Percentiles rank a stretch among this genome's conserved stretches.
phyloP scores from a whole-genome alignment of 1,139 yeast genomes.

The Yamadazyma triangularis region DNA sequence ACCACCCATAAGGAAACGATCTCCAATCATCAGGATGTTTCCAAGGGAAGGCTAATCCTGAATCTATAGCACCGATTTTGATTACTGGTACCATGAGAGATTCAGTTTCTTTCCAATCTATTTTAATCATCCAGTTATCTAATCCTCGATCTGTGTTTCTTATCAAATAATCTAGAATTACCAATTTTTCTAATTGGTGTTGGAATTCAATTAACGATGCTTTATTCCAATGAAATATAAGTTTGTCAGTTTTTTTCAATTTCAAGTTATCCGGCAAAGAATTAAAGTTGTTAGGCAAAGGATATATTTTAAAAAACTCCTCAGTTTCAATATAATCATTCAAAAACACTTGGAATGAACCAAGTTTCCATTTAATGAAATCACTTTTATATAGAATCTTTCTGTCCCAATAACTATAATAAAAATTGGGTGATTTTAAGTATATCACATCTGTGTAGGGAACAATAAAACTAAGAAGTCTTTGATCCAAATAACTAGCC shows the following conservation, averaged over 20 bases:
- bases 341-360: constrained; percentile 65
- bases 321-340: constrained; percentile 60
- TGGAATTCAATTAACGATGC: constrained; percentile 48
- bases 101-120: constrained; percentile 40
- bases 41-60: constrained; percentile 78
- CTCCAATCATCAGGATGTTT: constrained; percentile 83
- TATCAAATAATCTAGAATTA: constrained; percentile 67
- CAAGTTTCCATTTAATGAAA: constrained; percentile 42
- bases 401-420: constrained; percentile 50
- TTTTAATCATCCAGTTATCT: constrained; percentile 75
- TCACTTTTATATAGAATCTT: constrained; percentile 6
- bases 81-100: constrained; percentile 27
- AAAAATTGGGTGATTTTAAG: constrained; percentile 51
- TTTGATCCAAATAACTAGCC: constrained; percentile 61
- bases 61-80: constrained; percentile 71
- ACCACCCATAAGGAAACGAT: constrained; percentile 78
- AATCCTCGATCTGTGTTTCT: constrained; percentile 72
- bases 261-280: constrained; percentile 19
- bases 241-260: constrained; percentile 13
- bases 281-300: constrained; percentile 43
- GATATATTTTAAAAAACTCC: constrained; percentile 51
- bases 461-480: constrained; percentile 54
- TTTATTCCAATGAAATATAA: constrained; percentile 51
- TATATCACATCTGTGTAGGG: constrained; percentile 62
- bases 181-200: constrained; percentile 63